Evolutionary conservation across 306 rosid genomes (phyloP), one percentile per base, ranked within the genome.

Genomic region (Cyclanthera cordifolia): DNA sequence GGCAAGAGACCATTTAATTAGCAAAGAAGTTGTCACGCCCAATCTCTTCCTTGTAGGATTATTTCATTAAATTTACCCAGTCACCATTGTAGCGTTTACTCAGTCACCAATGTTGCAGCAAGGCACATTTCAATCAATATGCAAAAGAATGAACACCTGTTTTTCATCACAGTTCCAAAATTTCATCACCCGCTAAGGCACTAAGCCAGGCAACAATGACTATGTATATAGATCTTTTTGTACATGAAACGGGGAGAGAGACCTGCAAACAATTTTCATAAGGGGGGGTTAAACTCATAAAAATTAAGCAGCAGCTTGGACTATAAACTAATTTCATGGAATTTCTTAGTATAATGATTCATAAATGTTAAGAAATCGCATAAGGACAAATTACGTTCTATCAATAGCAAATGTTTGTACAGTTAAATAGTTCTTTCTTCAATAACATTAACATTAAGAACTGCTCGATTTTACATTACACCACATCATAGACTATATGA

Each of bases 1-100:
- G n/a, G 50, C 68, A 61, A 58, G 46, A 58, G 15, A 58, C 14
- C 50, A 61, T n/a, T n/a, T 61, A 58, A 28, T 58, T 15, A 60
- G 48, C 21, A 37, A 60, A 34, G 49, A 60, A 58, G 14, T 58
- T n/a, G 27, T 34, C 43, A 7, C 66, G n/a, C 66, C 14, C 16
- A 32, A 59, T 2, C 14, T 32, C 47, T 32, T 59, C 67, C 32
- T 59, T n/a, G 47, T 16, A 59, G 68, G n/a, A 4, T 37, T 58
- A 30, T 10, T 30, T 32, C 23, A 58, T 58, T 57, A 16, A 28
- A 58, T 58, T 2, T 32, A 58, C 43, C 16, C 8, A 34, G 41
- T 34, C 46, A 58, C 66, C 45, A 27, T 25, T 56, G 39, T 56
- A 56, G n/a, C n/a, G n/a, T 58, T 2, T 32, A 58, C 43, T 30